Evolutionary conservation across 176 grass and related monocot species (phyloP).

Genomic region (Juncus inflexus): DNA sequence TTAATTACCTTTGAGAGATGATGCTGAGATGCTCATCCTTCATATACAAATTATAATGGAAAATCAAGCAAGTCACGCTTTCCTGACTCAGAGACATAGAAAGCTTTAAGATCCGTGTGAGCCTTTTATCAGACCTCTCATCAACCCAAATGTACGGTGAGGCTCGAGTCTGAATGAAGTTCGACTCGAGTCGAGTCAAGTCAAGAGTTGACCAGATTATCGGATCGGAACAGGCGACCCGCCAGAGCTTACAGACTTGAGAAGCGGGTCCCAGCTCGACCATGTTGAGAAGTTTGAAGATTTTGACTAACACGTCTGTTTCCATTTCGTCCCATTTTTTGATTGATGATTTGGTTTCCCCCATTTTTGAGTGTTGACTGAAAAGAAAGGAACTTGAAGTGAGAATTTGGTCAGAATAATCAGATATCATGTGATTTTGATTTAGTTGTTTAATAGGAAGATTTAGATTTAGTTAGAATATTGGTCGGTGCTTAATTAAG

Average conservation of each 20-base stretch:
- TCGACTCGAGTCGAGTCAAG: constrained; percentile 69
- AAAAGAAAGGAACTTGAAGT: constrained; percentile 17
- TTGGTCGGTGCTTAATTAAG: not conserved
- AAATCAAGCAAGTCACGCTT: constrained; percentile 78
- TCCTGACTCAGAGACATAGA: constrained; percentile 65
- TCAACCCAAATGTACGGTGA: constrained; percentile 88
- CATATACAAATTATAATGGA: constrained; percentile 96
- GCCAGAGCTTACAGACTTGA: constrained; percentile 78
- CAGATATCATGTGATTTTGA: not conserved
- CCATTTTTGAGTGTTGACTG: constrained; percentile 41
- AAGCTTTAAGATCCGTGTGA: constrained; percentile 66
- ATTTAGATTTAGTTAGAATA: not conserved
- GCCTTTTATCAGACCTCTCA: constrained; percentile 74
- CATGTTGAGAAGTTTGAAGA: constrained; percentile 93
- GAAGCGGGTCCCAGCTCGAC: constrained; percentile 79
- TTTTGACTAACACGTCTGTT: constrained; percentile 93
- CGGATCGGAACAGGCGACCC: constrained; percentile 76
- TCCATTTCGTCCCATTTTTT: constrained; percentile 99
- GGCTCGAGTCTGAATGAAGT: constrained; percentile 87
- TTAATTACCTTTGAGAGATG: constrained; percentile 81
- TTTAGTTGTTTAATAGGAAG: not conserved
- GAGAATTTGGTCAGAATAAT: constrained; percentile 5
- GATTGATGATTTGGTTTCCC: constrained; percentile 60
- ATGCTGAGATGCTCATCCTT: constrained; percentile 91
- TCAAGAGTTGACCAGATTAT: constrained; percentile 92